Evolutionary conservation across 192 early-diverging fungal genomes (phyloP), one percentile per base, ranked within the genome.

Genomic region (Mortierella alpina): DNA sequence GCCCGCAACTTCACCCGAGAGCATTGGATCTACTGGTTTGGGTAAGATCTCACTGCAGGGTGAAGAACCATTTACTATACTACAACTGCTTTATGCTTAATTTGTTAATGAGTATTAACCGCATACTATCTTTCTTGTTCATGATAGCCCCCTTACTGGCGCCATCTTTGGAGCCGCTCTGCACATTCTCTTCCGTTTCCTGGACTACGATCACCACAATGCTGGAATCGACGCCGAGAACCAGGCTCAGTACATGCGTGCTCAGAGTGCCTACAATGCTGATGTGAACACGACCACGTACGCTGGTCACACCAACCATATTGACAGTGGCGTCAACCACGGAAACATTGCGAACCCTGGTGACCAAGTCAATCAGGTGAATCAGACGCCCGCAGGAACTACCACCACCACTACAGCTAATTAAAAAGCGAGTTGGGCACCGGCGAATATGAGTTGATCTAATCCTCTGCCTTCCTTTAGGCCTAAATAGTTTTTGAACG

Each of bases 1-100:
- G 71, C 88, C 23, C 85, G 84, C 13, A 62, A 64, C 13, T 85
- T 79, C 70, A 80, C 88, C 58, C 61, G 48, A 6, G 54, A 84
- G 18, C 91, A 92, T 49, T 91, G 88, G 88, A 75, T 93, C 58
- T 93, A 91, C 74, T 92, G 91, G 91, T 75, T 90, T 23, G 86
- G 88, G 76, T 79, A 63, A 55, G 75, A 15, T 54, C 31, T 18
- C 5, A 31, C 31, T 47, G 17, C 14, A 40, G 8, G 5, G 50
- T 12, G n/a, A n/a, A 1, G 4, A 51, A 12, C 50, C 50, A 2
- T 51, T 51, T 4, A 15, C n/a, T 51, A 2, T 51, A 15, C 50
- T 51, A 1, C n/a, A 12, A 1, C 42, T 41, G 12, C 9, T 31
- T 7, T 6, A 10, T 8, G 8, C 22, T 49, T n/a, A 0, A n/a